Conservation (phyloP, 2,329 filamentous ascomycete genomes). For the Ceratocystis papillata region DNA sequence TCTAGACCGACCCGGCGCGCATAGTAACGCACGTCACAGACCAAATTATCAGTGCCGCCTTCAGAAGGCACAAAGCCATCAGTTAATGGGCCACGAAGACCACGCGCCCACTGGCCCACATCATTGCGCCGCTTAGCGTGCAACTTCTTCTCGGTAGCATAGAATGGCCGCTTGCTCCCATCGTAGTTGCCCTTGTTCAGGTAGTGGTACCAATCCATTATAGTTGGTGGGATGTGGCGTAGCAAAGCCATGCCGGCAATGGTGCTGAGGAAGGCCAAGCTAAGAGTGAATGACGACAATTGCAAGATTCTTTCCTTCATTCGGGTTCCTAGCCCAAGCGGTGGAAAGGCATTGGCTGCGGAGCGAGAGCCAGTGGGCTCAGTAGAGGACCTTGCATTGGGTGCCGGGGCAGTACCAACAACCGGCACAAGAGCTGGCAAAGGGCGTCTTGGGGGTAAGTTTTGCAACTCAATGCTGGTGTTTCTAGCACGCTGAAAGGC, state of each 20-base stretch:
- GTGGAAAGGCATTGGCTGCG: not conserved
- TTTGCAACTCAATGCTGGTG: not conserved
- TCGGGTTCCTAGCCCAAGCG: slow-evolving; percentile 29
- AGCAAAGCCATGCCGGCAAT: slow-evolving; percentile 67
- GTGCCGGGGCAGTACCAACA: not conserved
- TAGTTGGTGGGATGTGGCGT: slow-evolving; percentile 48
- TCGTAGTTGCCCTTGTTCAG: slow-evolving; percentile 45
- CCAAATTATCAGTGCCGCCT: slow-evolving; percentile 66
- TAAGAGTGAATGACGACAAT: slow-evolving; percentile 60
- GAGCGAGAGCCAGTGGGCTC: not conserved
- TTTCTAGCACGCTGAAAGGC: not conserved
- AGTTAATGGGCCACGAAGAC: slow-evolving; percentile 25
- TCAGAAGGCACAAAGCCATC: slow-evolving; percentile 59
- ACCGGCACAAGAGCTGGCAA: not conserved
- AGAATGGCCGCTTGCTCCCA: slow-evolving; percentile 57
- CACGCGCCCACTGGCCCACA: slow-evolving; percentile 48
- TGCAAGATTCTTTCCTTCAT: slow-evolving; percentile 57
- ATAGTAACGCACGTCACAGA: slow-evolving; percentile 76
- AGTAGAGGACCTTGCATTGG: not conserved
- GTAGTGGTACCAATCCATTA: slow-evolving; percentile 41
- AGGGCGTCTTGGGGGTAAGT: not conserved
- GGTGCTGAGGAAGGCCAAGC: slow-evolving; percentile 61
- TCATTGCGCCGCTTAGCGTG: slow-evolving; percentile 45
- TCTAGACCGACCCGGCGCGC: slow-evolving; percentile 79
- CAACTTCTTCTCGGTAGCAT: slow-evolving; percentile 57